Conservation (phyloP, 2,329 filamentous ascomycete genomes). For the Clonostachys byssicola region DNA sequence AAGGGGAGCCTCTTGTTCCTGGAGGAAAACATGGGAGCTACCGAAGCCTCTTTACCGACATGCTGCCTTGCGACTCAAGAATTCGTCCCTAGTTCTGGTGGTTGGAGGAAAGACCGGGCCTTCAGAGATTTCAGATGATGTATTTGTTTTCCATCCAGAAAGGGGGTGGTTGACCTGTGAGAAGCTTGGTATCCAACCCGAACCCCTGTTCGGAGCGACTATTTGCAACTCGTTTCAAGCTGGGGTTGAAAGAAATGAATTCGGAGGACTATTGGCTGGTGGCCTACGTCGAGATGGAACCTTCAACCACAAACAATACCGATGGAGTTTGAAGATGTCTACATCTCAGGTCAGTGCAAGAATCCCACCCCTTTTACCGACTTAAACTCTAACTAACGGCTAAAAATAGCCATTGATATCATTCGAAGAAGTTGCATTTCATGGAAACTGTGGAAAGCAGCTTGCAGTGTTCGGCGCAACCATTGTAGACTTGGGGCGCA, state of each 20-base stretch:
- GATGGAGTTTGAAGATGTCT: slow-evolving; percentile 53
- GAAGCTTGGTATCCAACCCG: slow-evolving; percentile 22
- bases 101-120: slow-evolving; percentile 56
- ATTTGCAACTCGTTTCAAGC: slow-evolving; percentile 20
- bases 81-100: slow-evolving; percentile 49
- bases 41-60: slow-evolving; percentile 74
- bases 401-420: slow-evolving; percentile 20
- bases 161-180: slow-evolving; percentile 42
- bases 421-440: slow-evolving; percentile 12
- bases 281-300: slow-evolving; percentile 65
- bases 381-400: too few relatives aligned
- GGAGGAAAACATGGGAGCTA: slow-evolving; percentile 63
- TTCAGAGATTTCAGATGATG: slow-evolving; percentile 42
- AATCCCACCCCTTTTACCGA: neutral
- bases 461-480: slow-evolving; percentile 26
- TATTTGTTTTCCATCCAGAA: slow-evolving; percentile 45
- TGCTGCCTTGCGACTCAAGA: slow-evolving; percentile 48
- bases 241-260: slow-evolving; percentile 17
- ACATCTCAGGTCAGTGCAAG: slow-evolving; percentile 25
- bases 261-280: slow-evolving; percentile 63
- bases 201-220: slow-evolving; percentile 37
- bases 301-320: slow-evolving; percentile 58
- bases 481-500: slow-evolving; percentile 10
- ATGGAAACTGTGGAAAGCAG: neutral
- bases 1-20: slow-evolving; percentile 41